Base-by-base conservation (phyloP, 305 asterid species). In the Solanum hybrid region DNA sequence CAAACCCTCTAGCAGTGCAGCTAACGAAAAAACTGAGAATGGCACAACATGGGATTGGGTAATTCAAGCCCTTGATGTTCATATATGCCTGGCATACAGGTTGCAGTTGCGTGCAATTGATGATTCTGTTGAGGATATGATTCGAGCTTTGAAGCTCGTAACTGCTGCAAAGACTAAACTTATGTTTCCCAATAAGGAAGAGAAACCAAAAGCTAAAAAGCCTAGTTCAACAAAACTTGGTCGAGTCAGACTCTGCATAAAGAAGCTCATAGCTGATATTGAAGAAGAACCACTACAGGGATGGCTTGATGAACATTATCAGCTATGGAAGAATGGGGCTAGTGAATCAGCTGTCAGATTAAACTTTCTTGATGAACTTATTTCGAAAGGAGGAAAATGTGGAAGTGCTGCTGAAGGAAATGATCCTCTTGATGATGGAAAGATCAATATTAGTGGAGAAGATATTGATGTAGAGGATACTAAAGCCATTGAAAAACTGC, bases 201-300 rank as follows among this genome's bases (percentile, higher is more conserved):
- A 95, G 91, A 94, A 92, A 73, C 86, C 97, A 87, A 97, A 95
- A 91, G 95, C 98, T 81, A 96, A 97, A 92, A 97, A 94, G 92
- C 83, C 95, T 22, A 93, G 98, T 91, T 95, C 97, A 87, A 89
- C 96, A 68, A 96, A 93, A 95, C 89, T 94, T 90, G 99, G 99
- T 88, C 94, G 95, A 91, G 91, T 98, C 88, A 98, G 93, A 92
- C 91, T 97, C 89, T 90, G 95, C 93, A 91, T 97, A 89, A 98
- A 98, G 70, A 98, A 95, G 93, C 92, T 98, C 90, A 94, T 95
- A 76, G 97, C 95, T 93, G 98, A 97, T 87, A 95, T 98, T 87
- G 99, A 98, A 93, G 99, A 98, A 93, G 99, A 98, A 95, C 99
- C 99, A 87, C 3, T 98, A 68, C 99, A 98, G 93, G 99, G 99